Conservation (phyloP, 83 land plant genomes). For the Larix sibirica region DNA sequence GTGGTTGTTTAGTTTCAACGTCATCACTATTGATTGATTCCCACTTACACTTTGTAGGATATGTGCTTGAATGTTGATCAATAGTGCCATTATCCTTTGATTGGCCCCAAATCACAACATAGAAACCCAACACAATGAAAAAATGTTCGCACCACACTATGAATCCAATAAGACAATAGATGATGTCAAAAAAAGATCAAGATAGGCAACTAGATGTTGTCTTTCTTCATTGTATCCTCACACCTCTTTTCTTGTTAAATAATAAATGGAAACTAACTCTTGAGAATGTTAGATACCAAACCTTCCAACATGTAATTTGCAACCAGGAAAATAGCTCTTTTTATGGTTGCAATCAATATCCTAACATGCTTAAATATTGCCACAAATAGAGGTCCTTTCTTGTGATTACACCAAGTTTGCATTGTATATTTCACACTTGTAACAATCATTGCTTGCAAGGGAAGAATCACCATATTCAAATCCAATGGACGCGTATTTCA, state of each 20-base stretch:
- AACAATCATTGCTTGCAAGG: slow-evolving; percentile 34
- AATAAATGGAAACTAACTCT: neutral
- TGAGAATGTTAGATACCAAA: neutral
- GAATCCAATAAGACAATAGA: neutral
- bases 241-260: neutral
- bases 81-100: neutral
- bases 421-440: slow-evolving; percentile 21
- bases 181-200: neutral
- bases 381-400: no score
- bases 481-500: slow-evolving; percentile 7
- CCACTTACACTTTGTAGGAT: neutral
- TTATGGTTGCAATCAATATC: slow-evolving; percentile 27
- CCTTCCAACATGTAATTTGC: slow-evolving; percentile 49
- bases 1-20: neutral
- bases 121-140: slow-evolving; percentile 9
- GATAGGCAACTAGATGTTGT: neutral
- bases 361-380: slow-evolving; percentile 48
- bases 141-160: slow-evolving; percentile 10
- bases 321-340: slow-evolving; percentile 29
- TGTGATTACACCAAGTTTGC: slow-evolving; percentile 35
- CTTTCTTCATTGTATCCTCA: neutral
- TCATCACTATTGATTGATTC: neutral
- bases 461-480: neutral
- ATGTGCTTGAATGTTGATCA: neutral
- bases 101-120: neutral